Evolutionary conservation across 495 filamentous ascomycete genomes (phyloP), one percentile per base, ranked within the genome.

Genomic region (Lophiostoma macrostomum): DNA sequence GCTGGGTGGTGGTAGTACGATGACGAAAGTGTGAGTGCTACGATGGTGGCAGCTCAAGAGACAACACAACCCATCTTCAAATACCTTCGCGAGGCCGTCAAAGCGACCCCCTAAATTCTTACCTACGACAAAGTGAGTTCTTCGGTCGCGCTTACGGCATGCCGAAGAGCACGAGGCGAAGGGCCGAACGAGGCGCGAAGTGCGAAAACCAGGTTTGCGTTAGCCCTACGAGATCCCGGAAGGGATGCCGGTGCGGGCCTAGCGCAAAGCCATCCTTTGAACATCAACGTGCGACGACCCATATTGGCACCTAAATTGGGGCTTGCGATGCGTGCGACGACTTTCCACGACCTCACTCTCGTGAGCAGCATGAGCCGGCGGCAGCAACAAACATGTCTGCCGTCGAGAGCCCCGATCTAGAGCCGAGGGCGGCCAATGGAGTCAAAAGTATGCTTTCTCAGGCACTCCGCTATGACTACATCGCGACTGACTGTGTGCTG

Each of bases 381-480:
- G 50, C 27, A 7, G 18, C 20, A 35, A 35, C 25, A 19, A 41
- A 50, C 1, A 58, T 58, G 55, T 52, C 47, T 14, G 48, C 55
- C 14, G 41, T 48, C 22, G 55, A 46, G 28, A 53, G 48, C 48
- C 49, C 55, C 10, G 55, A 58, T 2, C 18, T 32, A 12, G 28
- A 20, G 19, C 41, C 32, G n/a, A 31, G 42, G 12, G 48, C 30
- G 10, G 23, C 14, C 31, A 34, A 37, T 37, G 20, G 38, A 23
- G 22, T 40, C 42, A 60, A 60, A 60, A 41, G 56, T 60, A 38
- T n/a, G 50, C 30, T 24, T 3, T n/a, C 11, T 5, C 31, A 36
- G 16, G n/a, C 16, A 25, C 8, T 14, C 13, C 5, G 22, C 27
- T 28, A 28, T 49, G 10, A 14, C 16, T 2, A 16, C 1, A 20